Evolutionary conservation across 2,329 filamentous ascomycete species (phyloP), one percentile per base, ranked within the genome.

Genomic region (Fusarium zealandicum): DNA sequence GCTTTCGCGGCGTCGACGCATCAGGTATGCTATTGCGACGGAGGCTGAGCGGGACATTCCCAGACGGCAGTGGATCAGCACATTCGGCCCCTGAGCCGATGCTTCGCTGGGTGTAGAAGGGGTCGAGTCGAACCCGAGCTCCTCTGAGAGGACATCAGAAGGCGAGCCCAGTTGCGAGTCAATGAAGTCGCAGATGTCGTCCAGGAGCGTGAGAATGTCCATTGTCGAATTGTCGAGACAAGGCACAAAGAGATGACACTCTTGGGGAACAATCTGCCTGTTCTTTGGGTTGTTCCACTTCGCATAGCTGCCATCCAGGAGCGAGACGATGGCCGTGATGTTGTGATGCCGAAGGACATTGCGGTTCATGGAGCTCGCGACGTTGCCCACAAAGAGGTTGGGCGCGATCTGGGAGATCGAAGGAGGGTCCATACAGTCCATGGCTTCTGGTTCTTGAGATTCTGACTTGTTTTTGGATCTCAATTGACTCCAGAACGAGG

Each of bases 41-140:
- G 70, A 65, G 6, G 71, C 65, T 1, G 70, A 72, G 12, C 70
- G 68, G 14, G 71, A 73, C 25, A 70, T 54, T 6, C 71, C 71
- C 25, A 57, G 46, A 31, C 77, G 73, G 51, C 72, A 74, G 44
- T 72, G 70, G 9, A 73, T 62, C 3, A 73, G 55, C n/a, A 73
- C 67, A 31, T 59, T 62, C 25, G 47, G 35, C 14, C 44, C 48
- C 39, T 33, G 43, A 17, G 25, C 16, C n/a, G 33, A 36, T 12
- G 38, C 35, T 17, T 58, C 57, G 22, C 33, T 49, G 10, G 42
- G 51, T 1, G 48, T 57, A 10, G 41, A 43, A 14, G 60, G 40
- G 11, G 36, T 12, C 5, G 54, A 56, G 16, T 39, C 44, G 10
- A 39, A 27, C 18, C 47, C 35, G 13, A 36, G 42, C n/a, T 53